Conservation (phyloP, 2,329 filamentous ascomycete species). For the Sphaerulina musiva region DNA sequence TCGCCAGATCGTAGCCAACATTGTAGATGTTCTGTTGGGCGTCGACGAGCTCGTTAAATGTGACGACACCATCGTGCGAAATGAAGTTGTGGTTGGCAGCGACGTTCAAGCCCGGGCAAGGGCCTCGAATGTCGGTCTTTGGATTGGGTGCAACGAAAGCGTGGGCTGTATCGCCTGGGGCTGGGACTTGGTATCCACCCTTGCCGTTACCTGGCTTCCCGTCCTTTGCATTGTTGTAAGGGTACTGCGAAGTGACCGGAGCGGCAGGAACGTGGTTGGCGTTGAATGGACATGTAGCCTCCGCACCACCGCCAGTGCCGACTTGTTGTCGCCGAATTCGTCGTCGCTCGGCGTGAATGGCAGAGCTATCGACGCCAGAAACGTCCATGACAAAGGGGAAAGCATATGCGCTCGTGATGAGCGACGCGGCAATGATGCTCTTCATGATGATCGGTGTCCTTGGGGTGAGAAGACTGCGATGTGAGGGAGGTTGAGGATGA, state of each 20-base stretch:
- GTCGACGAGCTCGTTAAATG: slow-evolving; percentile 38
- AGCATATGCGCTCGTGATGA: slow-evolving; percentile 25
- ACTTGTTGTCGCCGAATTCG: slow-evolving; percentile 13
- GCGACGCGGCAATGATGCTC: slow-evolving; percentile 20
- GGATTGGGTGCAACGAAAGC: slow-evolving; percentile 34
- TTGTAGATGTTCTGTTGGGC: slow-evolving; percentile 44
- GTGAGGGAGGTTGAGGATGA: neutral
- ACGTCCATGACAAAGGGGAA: slow-evolving; percentile 38
- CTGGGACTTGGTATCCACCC: slow-evolving; percentile 43
- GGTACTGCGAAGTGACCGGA: slow-evolving; percentile 31
- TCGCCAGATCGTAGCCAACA: slow-evolving; percentile 39
- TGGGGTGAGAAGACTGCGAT: neutral
- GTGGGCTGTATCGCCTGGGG: slow-evolving; percentile 37
- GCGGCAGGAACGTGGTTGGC: slow-evolving; percentile 35
- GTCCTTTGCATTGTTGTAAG: slow-evolving; percentile 41
- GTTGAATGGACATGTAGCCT: slow-evolving; percentile 36
- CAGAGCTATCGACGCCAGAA: slow-evolving; percentile 34
- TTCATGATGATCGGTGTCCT: slow-evolving; percentile 21
- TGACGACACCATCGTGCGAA: slow-evolving; percentile 39
- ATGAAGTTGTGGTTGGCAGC: slow-evolving; percentile 36
- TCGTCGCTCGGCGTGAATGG: slow-evolving; percentile 8
- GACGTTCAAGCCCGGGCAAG: slow-evolving; percentile 16
- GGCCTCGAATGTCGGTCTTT: slow-evolving; percentile 37
- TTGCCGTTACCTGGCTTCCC: slow-evolving; percentile 37
- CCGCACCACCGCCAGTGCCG: slow-evolving; percentile 21